Evolutionary conservation across 1,284 basidiomycete genomes (phyloP), one percentile per base, ranked within the genome.

Genomic region (Tilletia caries): DNA sequence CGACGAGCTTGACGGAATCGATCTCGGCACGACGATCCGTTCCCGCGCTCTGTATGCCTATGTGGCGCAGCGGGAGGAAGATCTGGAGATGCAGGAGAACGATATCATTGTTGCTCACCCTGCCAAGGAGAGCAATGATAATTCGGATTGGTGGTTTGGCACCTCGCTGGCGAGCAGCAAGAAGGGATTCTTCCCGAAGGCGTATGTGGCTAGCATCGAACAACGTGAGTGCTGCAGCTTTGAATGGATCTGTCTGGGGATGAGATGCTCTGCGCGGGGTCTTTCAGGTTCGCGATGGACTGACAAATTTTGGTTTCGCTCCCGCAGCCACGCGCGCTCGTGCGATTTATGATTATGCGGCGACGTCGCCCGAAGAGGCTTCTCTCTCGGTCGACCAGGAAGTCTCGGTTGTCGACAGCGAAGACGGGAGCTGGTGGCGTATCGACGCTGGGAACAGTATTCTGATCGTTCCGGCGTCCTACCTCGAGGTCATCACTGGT

Each of bases 131-230:
- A 70, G 67, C 6, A 60, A 78, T 1, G 67, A 67, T 23, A 84
- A 84, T 54, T 71, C 71, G 2, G 85, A 86, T 15, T 98, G 96
- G 95, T 95, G 93, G 91, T 93, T 92, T 82, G 95, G 93, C 48
- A 90, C 86, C n/a, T 82, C 89, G 12, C 84, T 90, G 23, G 88
- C 86, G 58, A 88, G 87, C 50, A 89, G 90, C 20, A 89, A 88
- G 79, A 87, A 89, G 62, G 95, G 95, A 1, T 90, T 94, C 85
- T 92, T 98, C 88, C 96, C 96, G 0, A 90, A 90, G 80, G 89
- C 90, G 1, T 98, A 97, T 80, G 75, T 82, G 6, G 64, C 62
- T 27, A 62, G 48, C 50, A 58, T 67, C 20, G 48, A 54, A 33
- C 27, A 67, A 33, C 67, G 67, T 68, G 67, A 68, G 67, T 68